Base-by-base conservation (phyloP, 345 rosid genomes). In the Cochlearia excelsa region DNA sequence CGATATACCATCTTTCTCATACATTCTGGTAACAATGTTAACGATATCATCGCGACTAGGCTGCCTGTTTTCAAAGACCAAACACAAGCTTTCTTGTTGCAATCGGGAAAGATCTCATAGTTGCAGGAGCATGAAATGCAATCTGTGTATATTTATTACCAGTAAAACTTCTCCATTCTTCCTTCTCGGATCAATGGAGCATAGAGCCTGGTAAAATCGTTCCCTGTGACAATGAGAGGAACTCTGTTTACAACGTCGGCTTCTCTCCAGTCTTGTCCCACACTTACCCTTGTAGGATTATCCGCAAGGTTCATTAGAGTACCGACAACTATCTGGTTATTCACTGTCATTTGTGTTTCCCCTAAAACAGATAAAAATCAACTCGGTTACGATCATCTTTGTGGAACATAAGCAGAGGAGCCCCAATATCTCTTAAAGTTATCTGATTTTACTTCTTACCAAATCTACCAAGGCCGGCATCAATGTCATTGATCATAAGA, bases 111-210 rank as follows among this genome's bases (percentile, higher is more conserved):
- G 8, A 26, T 51, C 40, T 10, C 3, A 46, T 39, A 46, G 65
- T 34, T 48, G 48, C 47, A 63, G 26, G 35, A 9, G 44, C 35
- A 9, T 10, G 5, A 59, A 39, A 39, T 29, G 7, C 5, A 37
- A 51, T 9, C 29, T 51, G 37, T 50, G 49, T 30, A 3, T 6
- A 7, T 16, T 37, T 4, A 4, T 33, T 81, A 92, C 96, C 98
- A 92, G 78, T 80, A 88, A 48, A 92, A 92, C 75, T 88, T 92
- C 30, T 92, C 96, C 96, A 88, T 88, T 77, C 98, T 84, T 65
- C 98, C 98, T 75, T 92, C 98, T 64, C 96, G 95, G 72, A 92
- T 88, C 79, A 92, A 72, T 76, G 98, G 98, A 52, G 98, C 93
- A 73, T 88, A 92, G 44, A 92, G 74, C 26, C 57, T 88, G 51